phyloP scores from a whole-genome alignment of 805 yeast species.

The Saccharomycopsis selenospora region DNA sequence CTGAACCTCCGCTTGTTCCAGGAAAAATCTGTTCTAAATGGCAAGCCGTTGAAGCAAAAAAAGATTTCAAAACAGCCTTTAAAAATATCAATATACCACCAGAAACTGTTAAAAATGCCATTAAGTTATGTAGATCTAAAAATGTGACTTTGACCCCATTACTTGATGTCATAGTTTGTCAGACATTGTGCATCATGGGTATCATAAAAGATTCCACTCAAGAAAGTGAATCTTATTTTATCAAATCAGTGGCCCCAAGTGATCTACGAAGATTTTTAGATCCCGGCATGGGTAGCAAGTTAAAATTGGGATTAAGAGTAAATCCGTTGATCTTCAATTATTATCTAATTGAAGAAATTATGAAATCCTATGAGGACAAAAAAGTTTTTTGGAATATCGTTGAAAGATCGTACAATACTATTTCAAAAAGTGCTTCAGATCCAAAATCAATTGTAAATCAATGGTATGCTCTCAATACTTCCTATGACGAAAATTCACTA shows the following conservation, averaged over 20 bases:
- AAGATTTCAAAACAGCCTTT: slow-evolving; percentile 3
- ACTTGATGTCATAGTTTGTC: slow-evolving; percentile 1
- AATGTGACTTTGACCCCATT: slow-evolving; percentile 7
- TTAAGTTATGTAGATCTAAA: slow-evolving; percentile 4
- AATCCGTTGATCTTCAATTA: slow-evolving; percentile 3
- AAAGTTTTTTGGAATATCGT: slow-evolving; percentile 4
- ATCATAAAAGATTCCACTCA: slow-evolving; percentile 1
- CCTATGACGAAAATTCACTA: slow-evolving; percentile 6
- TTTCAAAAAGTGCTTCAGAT: slow-evolving; percentile 1
- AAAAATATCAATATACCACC: slow-evolving; percentile 7
- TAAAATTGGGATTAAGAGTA: slow-evolving; percentile 5
- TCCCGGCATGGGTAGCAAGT: not conserved
- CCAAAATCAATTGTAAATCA: slow-evolving; percentile 4
- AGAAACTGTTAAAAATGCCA: not conserved
- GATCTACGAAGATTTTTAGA: slow-evolving; percentile 4
- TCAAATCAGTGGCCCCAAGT: slow-evolving; percentile 1
- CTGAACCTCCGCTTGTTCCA: slow-evolving; percentile 2
- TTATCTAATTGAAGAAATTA: not conserved
- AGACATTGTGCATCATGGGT: slow-evolving; percentile 2
- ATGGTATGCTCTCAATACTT: slow-evolving; percentile 1
- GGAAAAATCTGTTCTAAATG: slow-evolving; percentile 5
- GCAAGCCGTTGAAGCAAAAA: not conserved
- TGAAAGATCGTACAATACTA: slow-evolving; percentile 3
- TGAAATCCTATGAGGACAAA: not conserved
- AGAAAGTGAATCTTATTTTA: slow-evolving; percentile 2